Percentiles rank a stretch among this genome's conserved stretches.
Evolutionary conservation across 805 yeast genomes (phyloP).

Genomic region (Cyberlindnera subsufficiens): DNA sequence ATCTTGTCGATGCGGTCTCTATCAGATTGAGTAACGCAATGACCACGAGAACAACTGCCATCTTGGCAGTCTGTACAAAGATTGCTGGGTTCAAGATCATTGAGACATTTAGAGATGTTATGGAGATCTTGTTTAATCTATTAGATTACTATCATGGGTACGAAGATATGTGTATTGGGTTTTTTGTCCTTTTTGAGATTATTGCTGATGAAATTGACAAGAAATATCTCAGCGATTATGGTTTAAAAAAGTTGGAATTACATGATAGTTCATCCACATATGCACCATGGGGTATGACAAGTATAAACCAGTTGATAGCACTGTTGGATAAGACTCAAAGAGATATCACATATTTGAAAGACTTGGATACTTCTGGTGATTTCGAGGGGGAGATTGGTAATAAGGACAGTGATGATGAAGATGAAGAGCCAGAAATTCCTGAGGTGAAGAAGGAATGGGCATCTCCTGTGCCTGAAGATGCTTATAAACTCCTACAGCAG

Average conservation of each 20-base stretch:
- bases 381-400: slow-evolving; percentile 30
- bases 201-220: slow-evolving; percentile 43
- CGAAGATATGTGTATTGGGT: slow-evolving; percentile 60
- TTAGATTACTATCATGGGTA: slow-evolving; percentile 87
- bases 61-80: slow-evolving; percentile 61
- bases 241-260: slow-evolving; percentile 10
- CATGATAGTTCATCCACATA: slow-evolving; percentile 22
- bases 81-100: slow-evolving; percentile 66
- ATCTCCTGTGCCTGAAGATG: slow-evolving; percentile 56
- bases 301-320: slow-evolving; percentile 36
- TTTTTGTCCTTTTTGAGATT: slow-evolving; percentile 64
- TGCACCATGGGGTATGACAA: slow-evolving; percentile 38
- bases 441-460: slow-evolving; percentile 46
- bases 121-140: slow-evolving; percentile 67
- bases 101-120: slow-evolving; percentile 63
- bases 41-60: slow-evolving; percentile 68
- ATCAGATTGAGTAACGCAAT: slow-evolving; percentile 61
- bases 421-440: slow-evolving; percentile 15
- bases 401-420: slow-evolving; percentile 27
- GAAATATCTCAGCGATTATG: slow-evolving; percentile 27
- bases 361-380: slow-evolving; percentile 30
- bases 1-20: slow-evolving; percentile 75
- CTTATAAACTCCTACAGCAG: slow-evolving; percentile 54
- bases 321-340: slow-evolving; percentile 34
- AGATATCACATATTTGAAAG: slow-evolving; percentile 24